Base-by-base conservation (phyloP, 1,139 yeast species). In the Hansenula lynferdii region DNA sequence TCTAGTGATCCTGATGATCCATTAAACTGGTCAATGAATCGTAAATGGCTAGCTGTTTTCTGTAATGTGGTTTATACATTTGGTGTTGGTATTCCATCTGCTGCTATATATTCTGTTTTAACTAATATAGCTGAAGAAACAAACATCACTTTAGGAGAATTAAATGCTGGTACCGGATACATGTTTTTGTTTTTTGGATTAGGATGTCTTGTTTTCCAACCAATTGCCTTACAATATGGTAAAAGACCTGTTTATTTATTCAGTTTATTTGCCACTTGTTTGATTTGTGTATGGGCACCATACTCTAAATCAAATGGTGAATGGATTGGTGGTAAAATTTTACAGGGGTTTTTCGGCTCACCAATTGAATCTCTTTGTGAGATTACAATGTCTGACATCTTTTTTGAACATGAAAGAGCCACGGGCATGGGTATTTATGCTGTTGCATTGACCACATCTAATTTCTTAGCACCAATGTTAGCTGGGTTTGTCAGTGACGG, bases 361-460 rank as follows among this genome's bases (percentile, higher is more conserved):
- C 77, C 81, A 8, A 70, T 75, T 44, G 83, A 77, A 48, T 69
- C 80, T 0, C 56, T 76, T 29, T 73, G 76, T 26, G 80, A 75
- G 51, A 67, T 75, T 22, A 53, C 75, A 2, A 66, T 72, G 36
- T 59, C 74, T 8, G 79, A 74, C 47, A 50, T 73, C 40, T 73
- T 67, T 51, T 73, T 71, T 48, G 75, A 70, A 47, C 78, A 74
- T 48, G 73, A 72, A 50, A 60, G 77, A 48, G 76, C 75, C 11
- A 63, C 68, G 14, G 69, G 65, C 50, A 64, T 71, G 65, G 69
- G 69, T 26, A 55, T 70, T 38, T 71, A 67, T 49, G 67, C 68
- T 41, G 58, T 64, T 34, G 65, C 70, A 1, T 56, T 70, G 26
- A 57, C 64, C 31, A 54, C 62, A 8, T 63, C 70, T 4, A 65